Evolutionary conservation across 2,329 filamentous ascomycete species (phyloP), one percentile per base, ranked within the genome.

Genomic region (Penicillium sp.): DNA sequence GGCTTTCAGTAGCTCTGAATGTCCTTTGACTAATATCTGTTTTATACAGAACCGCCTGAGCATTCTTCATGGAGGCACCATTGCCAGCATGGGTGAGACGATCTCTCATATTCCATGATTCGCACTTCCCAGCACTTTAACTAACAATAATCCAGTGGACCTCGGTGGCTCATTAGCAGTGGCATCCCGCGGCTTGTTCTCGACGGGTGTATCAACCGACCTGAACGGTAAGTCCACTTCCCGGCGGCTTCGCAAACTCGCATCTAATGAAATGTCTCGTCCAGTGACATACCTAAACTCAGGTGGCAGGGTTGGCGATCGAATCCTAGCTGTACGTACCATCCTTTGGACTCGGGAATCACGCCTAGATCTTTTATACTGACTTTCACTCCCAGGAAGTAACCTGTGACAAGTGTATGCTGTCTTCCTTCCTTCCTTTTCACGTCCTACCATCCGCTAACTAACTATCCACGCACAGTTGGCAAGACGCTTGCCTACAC

Each of bases 171-270:
- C 81, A 13, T 70, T 87, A 9, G 83, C 83, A 8, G 80, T 87
- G 34, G 83, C 83, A 6, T 86, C 83, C 0, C 73, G 78, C 29
- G 83, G 83, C 0, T 73, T 87, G 1, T 86, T 80, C 61, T 77
- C 82, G 16, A 87, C 83, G 0, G 83, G 83, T 7, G 83, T 87
- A 2, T 84, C 81, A 1, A 86, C 83, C 3, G 83, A 87, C 65
- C 65, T 87, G 9, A 85, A 79, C 55, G 79, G 77, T 79, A 64
- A 42, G 59, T 51, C 5, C 10, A 36, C 18, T 2, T 25, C 22
- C 22, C 22, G 4, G 22, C 19, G 3, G 30, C 22, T 27, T 31
- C 13, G 6, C 22, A 12, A 25, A 25, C 4, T 6, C 8, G 22
- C 22, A 25, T 35, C 30, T 43, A 18, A 33, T 52, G n/a, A 2